These are phyloP conservation scores for Raffaelea arxii DNA, from an alignment of 2,329 filamentous ascomycete genomes.

Conservation along the genomic window DNA sequence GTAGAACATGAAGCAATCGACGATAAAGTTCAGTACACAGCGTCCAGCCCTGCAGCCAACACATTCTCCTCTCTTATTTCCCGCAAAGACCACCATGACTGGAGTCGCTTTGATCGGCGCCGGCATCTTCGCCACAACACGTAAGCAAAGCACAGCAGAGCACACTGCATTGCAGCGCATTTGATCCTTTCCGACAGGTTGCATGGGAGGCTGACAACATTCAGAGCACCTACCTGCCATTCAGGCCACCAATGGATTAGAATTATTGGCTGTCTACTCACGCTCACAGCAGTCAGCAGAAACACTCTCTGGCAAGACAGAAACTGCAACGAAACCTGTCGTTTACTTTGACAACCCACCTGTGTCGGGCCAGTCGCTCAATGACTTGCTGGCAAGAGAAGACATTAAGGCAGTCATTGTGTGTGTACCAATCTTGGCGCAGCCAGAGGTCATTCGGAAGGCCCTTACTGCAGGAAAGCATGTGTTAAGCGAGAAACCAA, in stretches of 20 bases:
- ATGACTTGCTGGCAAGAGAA: conserved; percentile 34
- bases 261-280: conserved; percentile 55
- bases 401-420: conserved; percentile 48
- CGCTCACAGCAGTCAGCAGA: conserved; percentile 46
- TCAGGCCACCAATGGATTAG: conserved; percentile 34
- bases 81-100: conserved; percentile 5
- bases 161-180: background rate
- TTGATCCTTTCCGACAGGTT: background rate
- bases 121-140: conserved; percentile 19
- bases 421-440: conserved; percentile 49
- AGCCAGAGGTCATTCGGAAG: conserved; percentile 47
- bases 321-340: conserved; percentile 20
- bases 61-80: too few species aligned
- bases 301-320: background rate
- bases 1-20: too few species aligned
- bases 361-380: conserved; percentile 22
- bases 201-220: background rate
- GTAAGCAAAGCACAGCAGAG: conserved; percentile 1
- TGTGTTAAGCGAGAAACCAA: conserved; percentile 59
- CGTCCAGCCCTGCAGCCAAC: background rate
- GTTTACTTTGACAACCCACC: conserved; percentile 44
- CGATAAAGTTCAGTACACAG: too few species aligned
- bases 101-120: conserved; percentile 22
- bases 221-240: conserved; percentile 32
- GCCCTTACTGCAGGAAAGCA: conserved; percentile 56